Conservation (phyloP, 2,329 filamentous ascomycete genomes). For the Claviceps citrina region DNA sequence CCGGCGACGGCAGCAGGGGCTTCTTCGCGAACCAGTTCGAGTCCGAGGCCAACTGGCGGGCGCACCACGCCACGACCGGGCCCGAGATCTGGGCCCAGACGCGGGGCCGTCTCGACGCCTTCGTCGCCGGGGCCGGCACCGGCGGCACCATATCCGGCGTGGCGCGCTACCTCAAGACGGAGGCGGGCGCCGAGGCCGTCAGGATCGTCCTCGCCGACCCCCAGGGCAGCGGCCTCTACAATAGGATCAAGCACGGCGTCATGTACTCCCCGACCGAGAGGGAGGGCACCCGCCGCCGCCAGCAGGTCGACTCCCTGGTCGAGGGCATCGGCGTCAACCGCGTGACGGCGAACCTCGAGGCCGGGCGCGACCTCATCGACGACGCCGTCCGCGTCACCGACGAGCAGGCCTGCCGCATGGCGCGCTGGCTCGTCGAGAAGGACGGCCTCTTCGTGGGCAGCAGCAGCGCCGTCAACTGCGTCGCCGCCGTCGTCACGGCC, state of each 20-base stretch:
- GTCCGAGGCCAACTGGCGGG: slow-evolving; percentile 71
- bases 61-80: slow-evolving; percentile 69
- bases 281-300: slow-evolving; percentile 76
- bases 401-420: slow-evolving; percentile 80
- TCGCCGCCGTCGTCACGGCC: slow-evolving; percentile 57
- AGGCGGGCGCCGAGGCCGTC: slow-evolving; percentile 39
- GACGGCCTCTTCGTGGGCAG: slow-evolving; percentile 92
- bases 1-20: slow-evolving; percentile 49
- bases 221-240: slow-evolving; percentile 83
- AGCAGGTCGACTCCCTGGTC: slow-evolving; percentile 90
- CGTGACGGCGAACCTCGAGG: slow-evolving; percentile 85
- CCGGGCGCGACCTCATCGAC: slow-evolving; percentile 70
- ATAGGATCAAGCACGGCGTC: slow-evolving; percentile 81
- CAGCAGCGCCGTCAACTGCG: slow-evolving; percentile 93
- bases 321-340: slow-evolving; percentile 94
- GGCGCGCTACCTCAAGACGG: slow-evolving; percentile 65
- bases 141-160: slow-evolving; percentile 88
- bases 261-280: slow-evolving; percentile 85
- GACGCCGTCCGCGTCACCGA: slow-evolving; percentile 83
- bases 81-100: slow-evolving; percentile 80
- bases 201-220: slow-evolving; percentile 80
- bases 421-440: slow-evolving; percentile 87
- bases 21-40: slow-evolving; percentile 98
- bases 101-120: slow-evolving; percentile 60
- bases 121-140: slow-evolving; percentile 85